Percentiles rank a stretch among this genome's conserved stretches.
Conservation (phyloP, 2,329 filamentous ascomycete genomes). For the Diplodia scrobiculata region DNA sequence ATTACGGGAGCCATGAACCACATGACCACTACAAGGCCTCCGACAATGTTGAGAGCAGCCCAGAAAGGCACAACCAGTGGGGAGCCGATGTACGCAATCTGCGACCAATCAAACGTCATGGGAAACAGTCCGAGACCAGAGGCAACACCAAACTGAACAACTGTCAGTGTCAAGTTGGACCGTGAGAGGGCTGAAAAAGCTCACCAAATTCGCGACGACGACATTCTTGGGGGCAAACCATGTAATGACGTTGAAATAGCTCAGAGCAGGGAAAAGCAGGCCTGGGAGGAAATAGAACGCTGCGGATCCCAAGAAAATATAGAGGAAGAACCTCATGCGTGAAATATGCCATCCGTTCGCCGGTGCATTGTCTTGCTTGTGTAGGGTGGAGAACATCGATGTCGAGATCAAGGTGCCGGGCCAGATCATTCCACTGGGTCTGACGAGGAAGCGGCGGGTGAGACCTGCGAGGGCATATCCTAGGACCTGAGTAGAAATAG, state of each 20-base stretch:
- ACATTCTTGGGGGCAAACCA: conserved; percentile 87
- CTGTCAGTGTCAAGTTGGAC: not conserved
- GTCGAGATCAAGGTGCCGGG: conserved; percentile 85
- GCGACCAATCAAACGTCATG: conserved; percentile 87
- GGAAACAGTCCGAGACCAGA: conserved; percentile 83
- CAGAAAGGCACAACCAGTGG: conserved; percentile 82
- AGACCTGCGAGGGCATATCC: conserved; percentile 86
- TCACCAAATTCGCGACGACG: conserved; percentile 74
- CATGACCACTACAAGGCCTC: conserved; percentile 78
- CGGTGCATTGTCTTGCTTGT: conserved; percentile 79
- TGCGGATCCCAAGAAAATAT: conserved; percentile 70
- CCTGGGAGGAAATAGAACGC: conserved; percentile 84
- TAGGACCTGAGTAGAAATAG: conserved; percentile 80
- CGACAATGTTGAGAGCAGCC: conserved; percentile 82
- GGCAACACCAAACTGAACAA: conserved; percentile 68
- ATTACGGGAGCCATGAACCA: conserved; percentile 79
- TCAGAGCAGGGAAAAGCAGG: conserved; percentile 77
- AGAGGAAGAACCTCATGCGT: conserved; percentile 80
- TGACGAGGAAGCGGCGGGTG: conserved; percentile 76
- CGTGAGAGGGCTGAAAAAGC: conserved; percentile 30
- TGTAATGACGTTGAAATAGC: conserved; percentile 85
- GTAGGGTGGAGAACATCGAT: conserved; percentile 83
- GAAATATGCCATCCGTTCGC: conserved; percentile 82
- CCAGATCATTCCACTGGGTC: conserved; percentile 89
- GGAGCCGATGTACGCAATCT: conserved; percentile 84